Percentiles rank a stretch among this genome's conserved stretches.
Evolutionary conservation across 768 basidiomycete genomes (phyloP).

Genomic region (Suillus ampliporus): DNA sequence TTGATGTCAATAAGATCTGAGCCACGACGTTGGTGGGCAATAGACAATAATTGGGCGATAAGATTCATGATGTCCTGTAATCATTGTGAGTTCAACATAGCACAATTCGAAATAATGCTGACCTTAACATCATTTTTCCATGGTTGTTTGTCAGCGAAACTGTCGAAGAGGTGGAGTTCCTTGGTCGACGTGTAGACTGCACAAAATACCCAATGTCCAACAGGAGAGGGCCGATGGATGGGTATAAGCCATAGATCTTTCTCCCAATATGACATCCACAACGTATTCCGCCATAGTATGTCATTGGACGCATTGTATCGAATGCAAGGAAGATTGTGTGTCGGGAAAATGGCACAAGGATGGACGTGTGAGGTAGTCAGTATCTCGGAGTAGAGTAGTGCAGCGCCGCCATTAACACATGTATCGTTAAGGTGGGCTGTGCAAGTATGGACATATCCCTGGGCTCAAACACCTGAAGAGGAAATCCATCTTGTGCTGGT

Average conservation of each 20-base stretch:
- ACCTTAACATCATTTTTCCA: conserved; percentile 15
- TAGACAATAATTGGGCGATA: background rate
- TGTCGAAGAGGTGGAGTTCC: conserved; percentile 18
- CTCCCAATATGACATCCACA: conserved; percentile 32
- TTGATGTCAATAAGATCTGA: conserved; percentile 5
- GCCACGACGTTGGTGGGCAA: conserved; percentile 2
- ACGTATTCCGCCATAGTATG: conserved; percentile 28
- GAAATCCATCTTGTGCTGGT: conserved; percentile 1
- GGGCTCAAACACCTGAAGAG: conserved; percentile 8
- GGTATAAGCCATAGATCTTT: conserved; percentile 42
- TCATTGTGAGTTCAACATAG: background rate
- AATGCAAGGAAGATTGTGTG: conserved; percentile 12
- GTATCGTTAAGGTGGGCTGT: conserved; percentile 18
- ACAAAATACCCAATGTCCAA: conserved; percentile 41
- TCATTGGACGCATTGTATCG: conserved; percentile 8
- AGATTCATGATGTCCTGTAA: conserved; percentile 13
- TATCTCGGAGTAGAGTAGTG: conserved; percentile 12
- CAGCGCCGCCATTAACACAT: conserved; percentile 18
- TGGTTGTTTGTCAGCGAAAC: conserved; percentile 3
- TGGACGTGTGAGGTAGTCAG: background rate
- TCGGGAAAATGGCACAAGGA: conserved; percentile 16
- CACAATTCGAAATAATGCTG: background rate
- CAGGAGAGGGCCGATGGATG: conserved; percentile 32
- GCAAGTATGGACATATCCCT: conserved; percentile 14
- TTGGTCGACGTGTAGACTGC: conserved; percentile 4